A percentile compares a stretch with the other conserved stretches of the same genome.
phyloP scores from a whole-genome alignment of 1,284 basidiomycete genomes.

The Pterulicium gracile region DNA sequence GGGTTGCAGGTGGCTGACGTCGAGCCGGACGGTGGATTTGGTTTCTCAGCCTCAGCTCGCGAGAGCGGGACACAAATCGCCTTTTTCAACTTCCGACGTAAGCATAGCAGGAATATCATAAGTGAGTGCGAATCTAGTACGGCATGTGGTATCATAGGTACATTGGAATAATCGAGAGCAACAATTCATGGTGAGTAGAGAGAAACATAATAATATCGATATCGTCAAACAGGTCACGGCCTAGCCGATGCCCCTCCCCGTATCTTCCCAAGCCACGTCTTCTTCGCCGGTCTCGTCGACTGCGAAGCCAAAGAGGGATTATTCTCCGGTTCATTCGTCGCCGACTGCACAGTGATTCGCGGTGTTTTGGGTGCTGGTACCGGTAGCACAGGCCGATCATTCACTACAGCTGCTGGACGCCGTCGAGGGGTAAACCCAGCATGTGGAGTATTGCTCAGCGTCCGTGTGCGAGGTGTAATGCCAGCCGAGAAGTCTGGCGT shows the following conservation, averaged over 20 bases:
- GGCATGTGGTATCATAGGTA: not conserved
- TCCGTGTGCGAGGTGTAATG: constrained; percentile 44
- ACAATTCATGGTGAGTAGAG: too few relatives aligned
- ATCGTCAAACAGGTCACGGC: constrained; percentile 11
- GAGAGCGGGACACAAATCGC: too few relatives aligned
- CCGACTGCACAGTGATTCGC: constrained; percentile 13
- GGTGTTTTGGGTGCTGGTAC: constrained; percentile 31
- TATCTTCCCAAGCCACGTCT: constrained; percentile 57
- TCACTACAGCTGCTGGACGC: constrained; percentile 19
- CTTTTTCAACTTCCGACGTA: too few relatives aligned
- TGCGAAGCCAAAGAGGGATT: not conserved
- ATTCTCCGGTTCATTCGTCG: constrained; percentile 18
- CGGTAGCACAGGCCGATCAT: constrained; percentile 24
- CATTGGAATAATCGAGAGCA: constrained; percentile 1
- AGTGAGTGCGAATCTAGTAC: not conserved
- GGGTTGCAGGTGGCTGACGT: too few relatives aligned
- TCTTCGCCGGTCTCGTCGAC: constrained; percentile 26
- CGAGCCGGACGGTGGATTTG: too few relatives aligned
- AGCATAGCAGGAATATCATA: too few relatives aligned
- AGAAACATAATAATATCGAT: constrained; percentile 10
- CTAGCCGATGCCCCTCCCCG: constrained; percentile 29
- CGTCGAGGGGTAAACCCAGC: constrained; percentile 66
- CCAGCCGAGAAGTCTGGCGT: constrained; percentile 22
- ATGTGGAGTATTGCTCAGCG: constrained; percentile 43
- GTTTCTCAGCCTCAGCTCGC: too few relatives aligned